These are phyloP conservation scores for Ogataea henricii DNA, from an alignment of 805 yeast genomes.

Conservation along the genomic window DNA sequence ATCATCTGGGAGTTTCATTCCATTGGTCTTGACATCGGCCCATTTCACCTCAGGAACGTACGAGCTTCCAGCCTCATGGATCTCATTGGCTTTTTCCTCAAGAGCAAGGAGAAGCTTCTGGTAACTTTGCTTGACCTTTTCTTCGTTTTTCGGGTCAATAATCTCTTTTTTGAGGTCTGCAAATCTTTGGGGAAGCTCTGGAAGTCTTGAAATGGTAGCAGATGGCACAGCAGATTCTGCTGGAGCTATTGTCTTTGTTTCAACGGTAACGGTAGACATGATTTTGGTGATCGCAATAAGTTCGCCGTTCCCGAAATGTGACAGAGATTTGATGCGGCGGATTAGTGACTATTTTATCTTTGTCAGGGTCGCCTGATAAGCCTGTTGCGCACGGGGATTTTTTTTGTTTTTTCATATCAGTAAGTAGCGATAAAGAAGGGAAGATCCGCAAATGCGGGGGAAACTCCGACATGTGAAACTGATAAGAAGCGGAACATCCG, in stretches of 20 bases:
- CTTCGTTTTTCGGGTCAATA: not conserved
- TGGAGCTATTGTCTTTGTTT: not conserved
- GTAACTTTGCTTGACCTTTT: conserved; percentile 1
- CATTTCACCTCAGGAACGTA: conserved; percentile 1
- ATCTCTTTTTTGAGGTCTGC: conserved; percentile 5
- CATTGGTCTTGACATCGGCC: conserved; percentile 1
- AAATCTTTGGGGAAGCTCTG: conserved; percentile 1
- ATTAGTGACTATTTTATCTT: not conserved
- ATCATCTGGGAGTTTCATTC: conserved; percentile 1
- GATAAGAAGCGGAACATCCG: too few relatives aligned
- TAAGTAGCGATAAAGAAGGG: not conserved
- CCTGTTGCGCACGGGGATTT: too few relatives aligned
- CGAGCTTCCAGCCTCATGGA: conserved; percentile 1
- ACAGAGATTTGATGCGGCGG: not conserved
- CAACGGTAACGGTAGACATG: too few relatives aligned
- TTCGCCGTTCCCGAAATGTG: not conserved
- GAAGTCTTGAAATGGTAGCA: not conserved
- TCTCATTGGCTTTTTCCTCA: not conserved
- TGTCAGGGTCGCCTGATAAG: too few relatives aligned
- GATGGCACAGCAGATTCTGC: not conserved
- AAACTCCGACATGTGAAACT: too few relatives aligned
- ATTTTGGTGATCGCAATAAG: too few relatives aligned
- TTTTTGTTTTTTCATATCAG: too few relatives aligned
- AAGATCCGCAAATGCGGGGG: not conserved
- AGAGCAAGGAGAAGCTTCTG: not conserved